Percentiles rank a stretch among this genome's conserved stretches.
Conservation (phyloP, 2,329 filamentous ascomycete genomes). For the Penicillium palitans region DNA sequence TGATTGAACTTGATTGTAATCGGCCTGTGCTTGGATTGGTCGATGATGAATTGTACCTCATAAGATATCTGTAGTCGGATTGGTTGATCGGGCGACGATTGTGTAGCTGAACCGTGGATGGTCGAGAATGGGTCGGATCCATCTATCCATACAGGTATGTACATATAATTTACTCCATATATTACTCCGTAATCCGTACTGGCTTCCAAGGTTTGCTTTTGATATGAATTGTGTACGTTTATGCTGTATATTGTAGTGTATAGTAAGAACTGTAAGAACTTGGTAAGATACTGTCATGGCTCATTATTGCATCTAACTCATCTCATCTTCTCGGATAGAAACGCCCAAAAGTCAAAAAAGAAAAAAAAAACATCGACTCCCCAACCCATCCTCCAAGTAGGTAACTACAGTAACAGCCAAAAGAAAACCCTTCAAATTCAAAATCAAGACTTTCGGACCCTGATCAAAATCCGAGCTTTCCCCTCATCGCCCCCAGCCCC, state of each 20-base stretch:
- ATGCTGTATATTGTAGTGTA: background rate
- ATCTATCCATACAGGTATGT: too few species aligned
- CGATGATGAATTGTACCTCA: background rate
- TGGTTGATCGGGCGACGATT: background rate
- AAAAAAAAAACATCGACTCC: background rate
- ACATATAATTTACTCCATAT: too few species aligned
- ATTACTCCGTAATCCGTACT: too few species aligned
- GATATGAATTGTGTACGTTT: background rate
- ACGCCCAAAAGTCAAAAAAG: background rate
- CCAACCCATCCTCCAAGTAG: background rate
- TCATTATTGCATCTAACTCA: conserved; percentile 3
- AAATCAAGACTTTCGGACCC: background rate
- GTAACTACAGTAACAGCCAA: background rate
- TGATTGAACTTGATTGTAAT: background rate
- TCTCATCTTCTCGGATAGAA: background rate
- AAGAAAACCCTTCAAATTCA: background rate
- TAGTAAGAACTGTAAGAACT: too few species aligned
- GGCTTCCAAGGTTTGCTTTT: too few species aligned
- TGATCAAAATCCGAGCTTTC: background rate
- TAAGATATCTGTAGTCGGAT: background rate
- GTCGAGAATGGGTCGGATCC: background rate
- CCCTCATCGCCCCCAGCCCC: background rate
- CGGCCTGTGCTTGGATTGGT: background rate
- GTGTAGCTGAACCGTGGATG: conserved; percentile 1
- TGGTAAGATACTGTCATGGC: background rate